These are phyloP conservation scores for Lophiostoma macrostomum DNA, from an alignment of 495 filamentous ascomycete genomes.

Conservation along the genomic window DNA sequence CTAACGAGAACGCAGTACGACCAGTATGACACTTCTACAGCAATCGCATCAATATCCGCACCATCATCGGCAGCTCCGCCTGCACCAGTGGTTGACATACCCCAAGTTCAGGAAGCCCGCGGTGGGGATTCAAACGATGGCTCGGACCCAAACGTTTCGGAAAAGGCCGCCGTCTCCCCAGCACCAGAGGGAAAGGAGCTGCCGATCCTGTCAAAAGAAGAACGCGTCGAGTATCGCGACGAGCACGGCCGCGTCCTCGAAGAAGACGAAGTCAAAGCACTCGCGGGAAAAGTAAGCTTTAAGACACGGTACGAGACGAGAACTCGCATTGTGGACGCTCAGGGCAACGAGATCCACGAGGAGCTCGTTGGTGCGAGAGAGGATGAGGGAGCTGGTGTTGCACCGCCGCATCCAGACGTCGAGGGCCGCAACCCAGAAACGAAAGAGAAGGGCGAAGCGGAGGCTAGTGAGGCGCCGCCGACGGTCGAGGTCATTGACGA, in stretches of 20 bases:
- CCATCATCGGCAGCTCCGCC: constrained; percentile 19
- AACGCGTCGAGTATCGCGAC: constrained; percentile 91
- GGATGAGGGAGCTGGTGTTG: constrained; percentile 35
- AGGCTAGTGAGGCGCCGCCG: constrained; percentile 36
- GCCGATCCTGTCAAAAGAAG: constrained; percentile 61
- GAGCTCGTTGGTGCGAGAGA: constrained; percentile 36
- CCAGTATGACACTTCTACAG: constrained; percentile 24
- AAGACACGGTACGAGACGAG: constrained; percentile 90
- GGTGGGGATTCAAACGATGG: constrained; percentile 7
- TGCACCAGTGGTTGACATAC: constrained; percentile 16
- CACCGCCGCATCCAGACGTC: constrained; percentile 81
- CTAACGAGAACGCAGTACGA: constrained; percentile 26
- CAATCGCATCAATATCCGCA: constrained; percentile 6
- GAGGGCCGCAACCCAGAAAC: constrained; percentile 71
- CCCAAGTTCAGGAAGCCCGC: constrained; percentile 30
- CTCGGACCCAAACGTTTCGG: constrained; percentile 12
- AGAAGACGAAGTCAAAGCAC: constrained; percentile 74
- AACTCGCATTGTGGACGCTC: constrained; percentile 74
- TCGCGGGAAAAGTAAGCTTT: constrained; percentile 90
- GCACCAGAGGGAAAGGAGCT: constrained; percentile 16
- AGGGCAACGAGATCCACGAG: constrained; percentile 66
- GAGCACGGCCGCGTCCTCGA: constrained; percentile 87
- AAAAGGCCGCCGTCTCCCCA: constrained; percentile 36
- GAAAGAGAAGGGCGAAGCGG: constrained; percentile 34
- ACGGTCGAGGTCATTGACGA: constrained; percentile 42